Conservation (phyloP, 23 red algal genomes). For the Pyropia haitanensis region DNA sequence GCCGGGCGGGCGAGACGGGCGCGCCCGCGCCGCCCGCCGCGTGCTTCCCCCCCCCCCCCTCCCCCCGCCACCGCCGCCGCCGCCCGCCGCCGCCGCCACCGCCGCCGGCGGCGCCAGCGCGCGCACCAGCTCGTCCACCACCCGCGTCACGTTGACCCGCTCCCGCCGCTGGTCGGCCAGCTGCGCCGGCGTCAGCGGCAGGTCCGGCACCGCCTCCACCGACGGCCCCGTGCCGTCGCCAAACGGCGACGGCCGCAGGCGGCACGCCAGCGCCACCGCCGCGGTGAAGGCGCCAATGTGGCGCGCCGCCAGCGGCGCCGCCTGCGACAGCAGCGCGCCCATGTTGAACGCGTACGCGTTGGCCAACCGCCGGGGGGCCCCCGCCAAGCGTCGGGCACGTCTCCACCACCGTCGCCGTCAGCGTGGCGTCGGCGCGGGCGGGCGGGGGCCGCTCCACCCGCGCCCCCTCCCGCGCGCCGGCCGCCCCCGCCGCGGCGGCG, state of each 20-base stretch:
- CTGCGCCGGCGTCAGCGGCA: not conserved
- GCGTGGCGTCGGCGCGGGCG: too few relatives aligned
- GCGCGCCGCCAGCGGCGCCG: constrained; percentile 21
- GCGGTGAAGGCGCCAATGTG: constrained; percentile 20
- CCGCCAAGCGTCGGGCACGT: too few relatives aligned
- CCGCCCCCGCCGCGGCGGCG: too few relatives aligned
- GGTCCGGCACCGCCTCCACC: constrained; percentile 6
- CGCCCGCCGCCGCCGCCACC: too few relatives aligned
- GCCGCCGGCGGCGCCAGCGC: too few relatives aligned
- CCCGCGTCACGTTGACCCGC: constrained; percentile 21
- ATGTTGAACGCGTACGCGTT: constrained; percentile 10
- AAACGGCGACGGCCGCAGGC: not conserved
- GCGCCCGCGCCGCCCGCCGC: too few relatives aligned
- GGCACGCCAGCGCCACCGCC: constrained; percentile 7
- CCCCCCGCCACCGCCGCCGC: too few relatives aligned
- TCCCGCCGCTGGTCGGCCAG: constrained; percentile 9
- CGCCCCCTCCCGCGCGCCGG: too few relatives aligned
- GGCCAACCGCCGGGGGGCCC: constrained; percentile 5
- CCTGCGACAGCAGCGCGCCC: constrained; percentile 13
- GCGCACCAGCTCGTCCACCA: constrained; percentile 12
- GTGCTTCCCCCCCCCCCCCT: too few relatives aligned
- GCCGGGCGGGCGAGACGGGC: not conserved
- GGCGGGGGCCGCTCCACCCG: too few relatives aligned
- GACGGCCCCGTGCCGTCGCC: not conserved
- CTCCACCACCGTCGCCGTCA: too few relatives aligned